Evolutionary conservation across 2,329 filamentous ascomycete species (phyloP).

Genomic region (Fusarium incarnatum): DNA sequence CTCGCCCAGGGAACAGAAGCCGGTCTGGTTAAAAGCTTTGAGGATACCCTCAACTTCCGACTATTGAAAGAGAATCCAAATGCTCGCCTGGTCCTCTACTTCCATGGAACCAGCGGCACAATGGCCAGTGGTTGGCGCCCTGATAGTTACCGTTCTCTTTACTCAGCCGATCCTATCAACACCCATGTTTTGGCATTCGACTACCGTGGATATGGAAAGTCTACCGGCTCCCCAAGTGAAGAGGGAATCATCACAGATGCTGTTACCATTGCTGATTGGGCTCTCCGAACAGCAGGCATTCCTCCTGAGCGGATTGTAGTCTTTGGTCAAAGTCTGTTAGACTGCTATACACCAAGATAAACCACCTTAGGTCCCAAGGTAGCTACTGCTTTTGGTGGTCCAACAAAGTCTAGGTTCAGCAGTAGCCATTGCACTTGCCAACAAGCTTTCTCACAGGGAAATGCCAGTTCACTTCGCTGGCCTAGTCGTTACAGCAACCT

Average conservation of each 20-base stretch:
- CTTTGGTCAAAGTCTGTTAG: constrained; percentile 70
- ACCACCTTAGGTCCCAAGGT: too few relatives aligned
- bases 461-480: constrained; percentile 55
- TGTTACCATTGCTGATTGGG: constrained; percentile 64
- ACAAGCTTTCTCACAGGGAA: constrained; percentile 38
- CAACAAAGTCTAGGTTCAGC: constrained; percentile 71
- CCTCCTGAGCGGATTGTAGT: constrained; percentile 67
- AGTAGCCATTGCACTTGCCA: constrained; percentile 50
- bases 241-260: constrained; percentile 66
- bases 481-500: constrained; percentile 61
- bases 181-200: constrained; percentile 70
- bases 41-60: constrained; percentile 52
- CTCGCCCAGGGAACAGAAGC: constrained; percentile 45
- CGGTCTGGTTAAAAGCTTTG: constrained; percentile 14
- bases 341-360: too few relatives aligned
- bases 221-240: constrained; percentile 66
- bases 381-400: too few relatives aligned
- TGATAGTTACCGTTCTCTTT: constrained; percentile 67
- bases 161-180: constrained; percentile 60
- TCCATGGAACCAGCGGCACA: constrained; percentile 69
- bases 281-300: constrained; percentile 62
- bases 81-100: constrained; percentile 59
- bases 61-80: constrained; percentile 60
- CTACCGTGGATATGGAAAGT: constrained; percentile 70
- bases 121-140: constrained; percentile 66